A percentile compares a stretch with the other conserved stretches of the same genome.
Conservation (phyloP, 176 grass and related monocot genomes). For the sorghum (Sorghum bicolor) region Sorghum_bicolor_NCBIv3 NC_012872.2:6732501-6733000, state of each 20-base stretch:
- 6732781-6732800: background rate
- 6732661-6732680: background rate
- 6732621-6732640: background rate
- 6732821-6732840: slow-evolving; percentile 1
- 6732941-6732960: background rate
- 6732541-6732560: background rate
- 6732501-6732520: background rate
- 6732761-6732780: background rate
- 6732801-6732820: background rate
- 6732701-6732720: background rate
- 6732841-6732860: slow-evolving; percentile 77
- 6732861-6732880: slow-evolving; percentile 78
- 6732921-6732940: slow-evolving; percentile 23
- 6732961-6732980: background rate
- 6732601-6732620: background rate
- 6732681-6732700: background rate
- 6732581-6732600: background rate
- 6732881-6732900: slow-evolving; percentile 81
- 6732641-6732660: background rate
- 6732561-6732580: background rate
- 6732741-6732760: background rate
- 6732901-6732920: slow-evolving; percentile 93
- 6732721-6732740: background rate
- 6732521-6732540: background rate
- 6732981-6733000: background rate